These are phyloP conservation scores for Globisporangium solare DNA, from an alignment of 352 stramenopile species.

Conservation along the genomic window DNA sequence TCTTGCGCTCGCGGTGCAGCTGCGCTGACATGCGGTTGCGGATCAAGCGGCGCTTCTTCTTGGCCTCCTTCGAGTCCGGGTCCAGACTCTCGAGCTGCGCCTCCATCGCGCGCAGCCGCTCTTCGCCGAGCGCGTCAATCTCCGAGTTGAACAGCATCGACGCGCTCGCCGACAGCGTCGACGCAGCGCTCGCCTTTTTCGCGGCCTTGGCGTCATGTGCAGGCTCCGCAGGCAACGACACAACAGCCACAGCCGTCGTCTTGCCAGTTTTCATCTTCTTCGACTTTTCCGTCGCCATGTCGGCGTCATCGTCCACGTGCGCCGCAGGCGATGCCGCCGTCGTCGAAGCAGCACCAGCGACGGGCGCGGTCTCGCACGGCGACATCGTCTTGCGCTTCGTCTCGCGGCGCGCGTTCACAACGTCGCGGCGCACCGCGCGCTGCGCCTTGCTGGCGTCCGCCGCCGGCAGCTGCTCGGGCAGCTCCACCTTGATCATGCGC, in stretches of 20 bases:
- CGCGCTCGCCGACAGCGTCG: conserved; percentile 14
- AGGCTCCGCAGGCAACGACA: conserved; percentile 16
- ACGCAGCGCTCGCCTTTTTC: conserved; percentile 11
- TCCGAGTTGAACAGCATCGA: conserved; percentile 31
- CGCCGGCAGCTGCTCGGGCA: conserved; percentile 7
- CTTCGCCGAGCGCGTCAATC: conserved; percentile 65
- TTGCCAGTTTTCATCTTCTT: conserved; percentile 83
- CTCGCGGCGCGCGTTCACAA: conserved; percentile 68
- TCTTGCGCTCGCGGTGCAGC: conserved; percentile 85
- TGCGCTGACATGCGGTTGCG: conserved; percentile 88
- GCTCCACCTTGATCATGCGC: conserved; percentile 59
- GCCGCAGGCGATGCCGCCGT: not conserved
- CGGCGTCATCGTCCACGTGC: conserved; percentile 5
- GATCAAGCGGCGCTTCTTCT: conserved; percentile 87
- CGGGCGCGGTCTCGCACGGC: too few species aligned
- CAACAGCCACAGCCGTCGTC: conserved; percentile 30
- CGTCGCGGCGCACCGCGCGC: conserved; percentile 50
- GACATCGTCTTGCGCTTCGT: conserved; percentile 67
- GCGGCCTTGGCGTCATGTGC: conserved; percentile 2
- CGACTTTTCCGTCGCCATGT: conserved; percentile 28
- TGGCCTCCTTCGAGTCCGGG: conserved; percentile 85
- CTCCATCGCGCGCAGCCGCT: conserved; percentile 80
- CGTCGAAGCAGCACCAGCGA: too few species aligned
- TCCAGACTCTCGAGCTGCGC: conserved; percentile 79
- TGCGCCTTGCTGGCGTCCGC: conserved; percentile 50